These are phyloP conservation scores for Dendrobium chrysotoxum DNA, from an alignment of 106 monocot genomes.

Conservation along the genomic window DNA sequence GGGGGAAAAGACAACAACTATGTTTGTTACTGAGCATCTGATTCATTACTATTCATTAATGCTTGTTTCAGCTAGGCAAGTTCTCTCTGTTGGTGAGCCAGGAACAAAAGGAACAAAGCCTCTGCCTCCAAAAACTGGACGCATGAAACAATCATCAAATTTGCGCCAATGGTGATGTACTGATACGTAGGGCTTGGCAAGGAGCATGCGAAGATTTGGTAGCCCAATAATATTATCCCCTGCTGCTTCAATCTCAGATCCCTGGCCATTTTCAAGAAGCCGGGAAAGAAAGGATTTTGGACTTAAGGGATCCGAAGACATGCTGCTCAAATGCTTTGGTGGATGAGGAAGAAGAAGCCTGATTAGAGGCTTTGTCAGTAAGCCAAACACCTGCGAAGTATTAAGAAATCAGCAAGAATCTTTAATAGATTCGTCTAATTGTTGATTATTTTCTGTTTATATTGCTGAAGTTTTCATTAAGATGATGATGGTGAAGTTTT, in stretches of 20 bases:
- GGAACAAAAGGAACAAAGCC: slow-evolving; percentile 78
- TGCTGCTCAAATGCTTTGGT: slow-evolving; percentile 10
- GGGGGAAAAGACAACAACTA: not conserved
- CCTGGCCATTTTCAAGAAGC: slow-evolving; percentile 3
- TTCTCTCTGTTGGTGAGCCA: slow-evolving; percentile 63
- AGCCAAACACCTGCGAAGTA: slow-evolving; percentile 10
- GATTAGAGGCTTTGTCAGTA: slow-evolving; percentile 21
- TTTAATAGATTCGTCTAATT: too few species aligned
- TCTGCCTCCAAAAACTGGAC: slow-evolving; percentile 82
- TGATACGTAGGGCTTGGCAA: slow-evolving; percentile 37
- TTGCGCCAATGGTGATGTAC: slow-evolving; percentile 85
- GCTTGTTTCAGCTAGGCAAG: not conserved
- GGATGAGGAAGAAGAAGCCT: slow-evolving; percentile 12
- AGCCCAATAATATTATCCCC: slow-evolving; percentile 12
- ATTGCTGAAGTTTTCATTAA: too few species aligned
- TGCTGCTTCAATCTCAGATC: slow-evolving; percentile 18
- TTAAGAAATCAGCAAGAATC: not conserved
- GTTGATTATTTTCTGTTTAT: too few species aligned
- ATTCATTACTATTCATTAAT: not conserved
- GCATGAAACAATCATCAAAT: slow-evolving; percentile 76
- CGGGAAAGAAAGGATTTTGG: slow-evolving; percentile 10
- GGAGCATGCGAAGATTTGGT: slow-evolving; percentile 60
- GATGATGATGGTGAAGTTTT: too few species aligned
- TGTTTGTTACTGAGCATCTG: not conserved
- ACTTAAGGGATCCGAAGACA: slow-evolving; percentile 10